A percentile compares a stretch with the other conserved stretches of the same genome.
These are phyloP conservation scores for Neurospora sp. DNA, from an alignment of 495 filamentous ascomycete genomes.

Conservation along the genomic window DNA sequence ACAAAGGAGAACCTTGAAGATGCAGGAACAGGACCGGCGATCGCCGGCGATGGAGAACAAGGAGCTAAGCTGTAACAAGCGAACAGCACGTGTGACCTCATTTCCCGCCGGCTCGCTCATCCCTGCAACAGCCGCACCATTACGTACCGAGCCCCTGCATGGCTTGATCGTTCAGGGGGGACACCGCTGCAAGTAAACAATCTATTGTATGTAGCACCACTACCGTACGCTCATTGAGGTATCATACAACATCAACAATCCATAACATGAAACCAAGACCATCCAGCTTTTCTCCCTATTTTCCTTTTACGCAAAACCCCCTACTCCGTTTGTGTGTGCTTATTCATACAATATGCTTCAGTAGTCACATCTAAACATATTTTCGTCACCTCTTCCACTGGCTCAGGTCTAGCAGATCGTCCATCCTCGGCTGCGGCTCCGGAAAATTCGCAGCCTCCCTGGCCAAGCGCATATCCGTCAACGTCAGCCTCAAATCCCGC, in stretches of 20 bases:
- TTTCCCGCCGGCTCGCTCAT: not conserved
- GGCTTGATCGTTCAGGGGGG: not conserved
- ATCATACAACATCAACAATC: not conserved
- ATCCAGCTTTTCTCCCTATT: not conserved
- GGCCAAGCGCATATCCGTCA: constrained; percentile 58
- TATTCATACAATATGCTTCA: not conserved
- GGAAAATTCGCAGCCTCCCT: constrained; percentile 44
- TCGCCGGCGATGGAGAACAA: not conserved
- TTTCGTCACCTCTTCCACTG: not conserved
- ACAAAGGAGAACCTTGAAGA: not conserved
- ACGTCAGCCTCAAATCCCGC: constrained; percentile 50
- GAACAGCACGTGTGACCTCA: not conserved
- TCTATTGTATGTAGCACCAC: not conserved
- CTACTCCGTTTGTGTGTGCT: not conserved
- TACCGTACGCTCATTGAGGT: not conserved
- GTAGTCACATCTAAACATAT: not conserved
- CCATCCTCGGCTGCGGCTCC: not conserved
- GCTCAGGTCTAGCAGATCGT: not conserved
- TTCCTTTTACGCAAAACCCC: not conserved
- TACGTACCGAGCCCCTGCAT: not conserved
- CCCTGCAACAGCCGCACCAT: not conserved
- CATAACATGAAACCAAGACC: not conserved
- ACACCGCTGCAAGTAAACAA: not conserved
- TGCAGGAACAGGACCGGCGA: not conserved
- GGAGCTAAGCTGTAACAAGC: not conserved